Evolutionary conservation across 1,139 yeast species (phyloP), one percentile per base, ranked within the genome.

Genomic region (Kodamaea arcana): DNA sequence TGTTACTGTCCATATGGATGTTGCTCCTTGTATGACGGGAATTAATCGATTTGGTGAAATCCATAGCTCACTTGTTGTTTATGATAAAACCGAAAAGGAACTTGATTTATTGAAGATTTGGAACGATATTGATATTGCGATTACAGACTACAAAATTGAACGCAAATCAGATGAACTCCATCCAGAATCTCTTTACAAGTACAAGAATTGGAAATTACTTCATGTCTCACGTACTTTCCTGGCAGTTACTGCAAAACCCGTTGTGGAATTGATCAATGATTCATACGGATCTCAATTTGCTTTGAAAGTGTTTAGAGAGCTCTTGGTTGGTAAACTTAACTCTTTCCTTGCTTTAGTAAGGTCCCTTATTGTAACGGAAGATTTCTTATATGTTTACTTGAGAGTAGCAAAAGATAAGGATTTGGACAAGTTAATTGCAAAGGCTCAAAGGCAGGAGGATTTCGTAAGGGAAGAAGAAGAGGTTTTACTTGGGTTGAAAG

Each of bases 21-120:
- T 81, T 2, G 78, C 85, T 0, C 72, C 94, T 2, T 85, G 95
- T 52, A 87, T 87, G 94, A 77, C 90, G 1, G 98, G 98, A 6
- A 82, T 81, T 5, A 75, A 88, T 3, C 65, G 78, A 37, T 90
- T 90, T 57, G 82, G 82, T 2, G 81, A 85, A 50, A 47, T 79
- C 11, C 69, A 70, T 39, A 53, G 50, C 22, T 41, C 38, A 4
- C 37, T 45, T 24, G 56, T 83, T n/a, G 58, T 49, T 1, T 90
- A 86, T 53, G 95, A 88, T 56, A 86, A 83, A 52, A 75, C 90
- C 0, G 97, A 90, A 52, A 64, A 70, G 31, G 46, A 46, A 2
- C 48, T 47, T 0, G 56, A 50, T 4, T 55, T 80, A 27, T 45
- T 50, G 11, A 46, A 50, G 1, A 46, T 66, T 9, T 81, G 88